phyloP scores from a whole-genome alignment of 2,329 filamentous ascomycete species.

The Paracoccidioides brasiliensis region DNA sequence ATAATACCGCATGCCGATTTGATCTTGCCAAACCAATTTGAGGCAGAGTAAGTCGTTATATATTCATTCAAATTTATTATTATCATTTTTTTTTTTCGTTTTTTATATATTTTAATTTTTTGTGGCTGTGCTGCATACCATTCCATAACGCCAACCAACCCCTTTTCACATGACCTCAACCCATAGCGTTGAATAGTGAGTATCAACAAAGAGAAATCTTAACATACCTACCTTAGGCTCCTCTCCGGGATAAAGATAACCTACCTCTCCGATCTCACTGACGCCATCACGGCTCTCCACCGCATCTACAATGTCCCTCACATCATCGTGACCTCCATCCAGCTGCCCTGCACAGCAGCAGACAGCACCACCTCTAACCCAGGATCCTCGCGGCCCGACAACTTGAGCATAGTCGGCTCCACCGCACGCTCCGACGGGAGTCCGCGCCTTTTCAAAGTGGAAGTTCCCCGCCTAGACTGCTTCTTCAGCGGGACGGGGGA shows the following conservation, averaged over 20 bases:
- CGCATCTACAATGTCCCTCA: constrained; percentile 65
- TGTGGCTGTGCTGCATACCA: too few relatives aligned
- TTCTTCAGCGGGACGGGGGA: constrained; percentile 96
- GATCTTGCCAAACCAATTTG: constrained; percentile 92
- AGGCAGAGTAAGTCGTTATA: constrained; percentile 60
- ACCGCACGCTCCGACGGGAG: constrained; percentile 49
- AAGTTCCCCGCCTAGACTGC: constrained; percentile 75
- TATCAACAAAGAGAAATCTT: background rate
- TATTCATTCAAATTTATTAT: background rate
- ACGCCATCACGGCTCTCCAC: constrained; percentile 68
- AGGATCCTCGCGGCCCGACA: constrained; percentile 21
- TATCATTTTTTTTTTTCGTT: too few relatives aligned
- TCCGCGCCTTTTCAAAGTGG: constrained; percentile 76
- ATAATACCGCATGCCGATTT: constrained; percentile 73
- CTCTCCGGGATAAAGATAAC: constrained; percentile 75
- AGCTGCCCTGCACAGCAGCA: constrained; percentile 37
- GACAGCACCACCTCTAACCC: constrained; percentile 19
- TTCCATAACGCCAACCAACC: background rate
- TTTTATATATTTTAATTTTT: too few relatives aligned
- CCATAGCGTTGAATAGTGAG: background rate
- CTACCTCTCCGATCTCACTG: constrained; percentile 57
- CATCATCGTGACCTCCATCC: constrained; percentile 83
- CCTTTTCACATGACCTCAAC: background rate
- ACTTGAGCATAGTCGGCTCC: constrained; percentile 64
- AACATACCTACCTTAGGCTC: constrained; percentile 39